Conservation (phyloP, 805 yeast species). For the Saturnispora galanensis region DNA sequence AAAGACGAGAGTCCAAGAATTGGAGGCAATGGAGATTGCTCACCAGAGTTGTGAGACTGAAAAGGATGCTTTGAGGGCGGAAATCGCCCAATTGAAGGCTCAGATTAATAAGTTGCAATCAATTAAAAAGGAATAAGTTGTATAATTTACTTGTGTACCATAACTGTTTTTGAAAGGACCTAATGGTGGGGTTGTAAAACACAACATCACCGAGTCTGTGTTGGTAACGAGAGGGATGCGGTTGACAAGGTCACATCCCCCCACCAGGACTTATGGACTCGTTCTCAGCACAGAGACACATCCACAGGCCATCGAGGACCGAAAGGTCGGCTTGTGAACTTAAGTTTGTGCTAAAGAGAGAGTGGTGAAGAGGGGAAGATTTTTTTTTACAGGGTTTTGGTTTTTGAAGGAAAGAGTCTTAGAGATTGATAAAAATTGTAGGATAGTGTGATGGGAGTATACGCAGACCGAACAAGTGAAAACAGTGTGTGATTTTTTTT, state of each 20-base stretch:
- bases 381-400: too few species aligned
- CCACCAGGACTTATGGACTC: neutral
- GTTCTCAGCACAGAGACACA: conserved; percentile 16
- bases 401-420: too few species aligned
- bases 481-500: too few species aligned
- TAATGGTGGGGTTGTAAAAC: too few species aligned
- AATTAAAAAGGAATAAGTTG: conserved; percentile 28
- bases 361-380: neutral
- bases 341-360: conserved; percentile 12
- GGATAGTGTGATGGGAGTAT: too few species aligned
- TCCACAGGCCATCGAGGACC: conserved; percentile 6
- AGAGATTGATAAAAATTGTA: too few species aligned
- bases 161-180: too few species aligned
- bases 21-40: conserved; percentile 61
- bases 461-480: too few species aligned
- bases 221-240: neutral
- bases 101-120: conserved; percentile 58
- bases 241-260: neutral
- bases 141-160: too few species aligned
- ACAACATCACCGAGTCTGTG: neutral
- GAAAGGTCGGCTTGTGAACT: conserved; percentile 9
- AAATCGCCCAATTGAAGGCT: conserved; percentile 63
- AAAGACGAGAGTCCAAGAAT: conserved; percentile 69
- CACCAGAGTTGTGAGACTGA: conserved; percentile 53
- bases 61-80: conserved; percentile 56